Base-by-base conservation (phyloP, 1,139 yeast species). In the Meyerozyma guilliermondii region DNA sequence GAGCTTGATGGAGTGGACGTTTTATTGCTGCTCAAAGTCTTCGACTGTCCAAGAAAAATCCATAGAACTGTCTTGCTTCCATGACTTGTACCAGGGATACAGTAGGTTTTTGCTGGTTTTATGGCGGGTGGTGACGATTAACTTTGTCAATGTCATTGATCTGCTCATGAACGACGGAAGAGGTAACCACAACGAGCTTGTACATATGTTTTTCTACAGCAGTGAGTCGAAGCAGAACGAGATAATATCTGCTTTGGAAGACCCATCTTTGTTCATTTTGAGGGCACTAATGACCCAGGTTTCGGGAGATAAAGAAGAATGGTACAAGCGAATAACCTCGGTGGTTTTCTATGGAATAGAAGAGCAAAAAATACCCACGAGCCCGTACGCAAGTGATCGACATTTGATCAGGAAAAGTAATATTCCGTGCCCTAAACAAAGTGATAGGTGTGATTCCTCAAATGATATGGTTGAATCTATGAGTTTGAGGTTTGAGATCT, bases 311-410 rank as follows among this genome's bases (percentile, higher is more conserved):
- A 16, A 40, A 24, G 13, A 28, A 13, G 50, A 61, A 43, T 62
- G 69, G 67, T 62, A 56, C 45, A 74, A 69, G 42, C 47, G 68
- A n/a, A 50, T 62, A 8, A 58, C 59, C 4, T 70, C 65, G 34
- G 55, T 45, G 39, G 49, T 56, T 0, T 61, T 70, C 41, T 57
- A 59, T 39, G 73, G 72, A 2, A 46, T 66, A 26, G 16, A 55
- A 53, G 3, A 42, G 51, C 5, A 47, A 17, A 18, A 29, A 4
- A 18, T n/a, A 5, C 16, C 33, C 18, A 13, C 33, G 17, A 29
- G 33, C 14, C 33, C 33, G 16, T 29, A 29, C 7, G 5, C 14
- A 4, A 29, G 33, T 5, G 33, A 29, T 13, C 33, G 33, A 10
- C 33, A 13, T 4, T 13, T 29, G 10, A 29, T 29, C 16, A 29